Percentiles rank a stretch among this genome's conserved stretches.
phyloP scores from a whole-genome alignment of 2,329 filamentous ascomycete species.

The Ophiocordyceps sinensis region DNA sequence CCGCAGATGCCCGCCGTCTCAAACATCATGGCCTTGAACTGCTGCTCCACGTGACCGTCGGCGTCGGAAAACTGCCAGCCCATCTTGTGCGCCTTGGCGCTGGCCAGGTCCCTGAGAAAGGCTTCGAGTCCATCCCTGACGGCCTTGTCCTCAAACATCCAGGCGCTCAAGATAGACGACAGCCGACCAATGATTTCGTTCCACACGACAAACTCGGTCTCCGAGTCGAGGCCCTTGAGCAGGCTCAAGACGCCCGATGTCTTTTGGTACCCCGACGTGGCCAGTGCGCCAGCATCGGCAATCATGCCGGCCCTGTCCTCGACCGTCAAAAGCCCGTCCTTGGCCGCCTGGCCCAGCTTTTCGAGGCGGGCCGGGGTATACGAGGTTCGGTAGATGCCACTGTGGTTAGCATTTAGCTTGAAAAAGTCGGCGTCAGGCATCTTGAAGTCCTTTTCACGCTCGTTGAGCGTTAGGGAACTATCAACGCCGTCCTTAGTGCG shows the following conservation, averaged over 20 bases:
- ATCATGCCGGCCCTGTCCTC: slow-evolving; percentile 94
- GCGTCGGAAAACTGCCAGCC: slow-evolving; percentile 78
- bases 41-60: slow-evolving; percentile 81
- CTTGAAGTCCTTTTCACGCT: slow-evolving; percentile 63
- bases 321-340: slow-evolving; percentile 53
- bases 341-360: slow-evolving; percentile 80
- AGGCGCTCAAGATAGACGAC: slow-evolving; percentile 64
- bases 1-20: slow-evolving; percentile 67
- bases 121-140: slow-evolving; percentile 62
- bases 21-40: slow-evolving; percentile 89
- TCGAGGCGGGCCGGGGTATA: slow-evolving; percentile 72
- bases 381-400: slow-evolving; percentile 79
- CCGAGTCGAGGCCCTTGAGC: slow-evolving; percentile 68
- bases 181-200: slow-evolving; percentile 76
- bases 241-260: slow-evolving; percentile 79
- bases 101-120: slow-evolving; percentile 68
- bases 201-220: slow-evolving; percentile 89
- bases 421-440: slow-evolving; percentile 74
- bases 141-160: slow-evolving; percentile 62
- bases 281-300: slow-evolving; percentile 78
- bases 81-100: slow-evolving; percentile 67
- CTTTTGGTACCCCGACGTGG: slow-evolving; percentile 83
- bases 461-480: slow-evolving; percentile 27
- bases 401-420: slow-evolving; percentile 94
- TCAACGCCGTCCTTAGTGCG: slow-evolving; percentile 74